Evolutionary conservation across 441 rosid genomes (phyloP).

Genomic region (Jatropha multifida): DNA sequence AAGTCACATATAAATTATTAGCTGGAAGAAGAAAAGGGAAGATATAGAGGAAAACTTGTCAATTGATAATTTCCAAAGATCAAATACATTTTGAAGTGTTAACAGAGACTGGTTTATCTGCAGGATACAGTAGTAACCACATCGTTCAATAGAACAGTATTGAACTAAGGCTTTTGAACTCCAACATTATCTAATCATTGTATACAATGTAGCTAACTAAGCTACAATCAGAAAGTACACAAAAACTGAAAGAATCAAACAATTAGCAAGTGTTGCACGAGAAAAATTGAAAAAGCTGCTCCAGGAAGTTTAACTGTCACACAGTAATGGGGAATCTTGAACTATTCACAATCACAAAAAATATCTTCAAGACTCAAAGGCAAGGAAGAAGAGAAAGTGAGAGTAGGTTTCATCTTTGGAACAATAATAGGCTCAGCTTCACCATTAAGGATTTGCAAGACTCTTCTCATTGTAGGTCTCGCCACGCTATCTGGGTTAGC

Average conservation of each 20-base stretch:
- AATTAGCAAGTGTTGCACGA: slow-evolving; percentile 8
- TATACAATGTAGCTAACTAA: slow-evolving; percentile 8
- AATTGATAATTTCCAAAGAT: slow-evolving; percentile 8
- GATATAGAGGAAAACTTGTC: background rate
- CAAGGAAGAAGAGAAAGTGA: slow-evolving; percentile 62
- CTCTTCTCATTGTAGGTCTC: slow-evolving; percentile 84
- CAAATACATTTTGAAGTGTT: slow-evolving; percentile 7
- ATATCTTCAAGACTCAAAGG: slow-evolving; percentile 68
- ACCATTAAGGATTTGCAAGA: slow-evolving; percentile 75
- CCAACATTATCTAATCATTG: slow-evolving; percentile 17
- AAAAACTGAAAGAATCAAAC: slow-evolving; percentile 34
- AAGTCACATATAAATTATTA: too few relatives aligned
- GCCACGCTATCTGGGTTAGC: slow-evolving; percentile 71
- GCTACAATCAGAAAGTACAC: slow-evolving; percentile 5
- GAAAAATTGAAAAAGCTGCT: slow-evolving; percentile 1
- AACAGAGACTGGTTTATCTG: background rate
- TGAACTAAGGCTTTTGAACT: slow-evolving; percentile 47
- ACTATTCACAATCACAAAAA: slow-evolving; percentile 64
- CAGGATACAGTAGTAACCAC: slow-evolving; percentile 27
- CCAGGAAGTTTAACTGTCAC: slow-evolving; percentile 15
- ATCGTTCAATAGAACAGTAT: slow-evolving; percentile 55
- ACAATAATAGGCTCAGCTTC: slow-evolving; percentile 54
- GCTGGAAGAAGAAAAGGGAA: background rate
- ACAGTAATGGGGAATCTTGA: background rate
- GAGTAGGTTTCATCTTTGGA: slow-evolving; percentile 72